Base-by-base conservation (phyloP, 2,329 filamentous ascomycete species). In the Fusarium acutatum region DNA sequence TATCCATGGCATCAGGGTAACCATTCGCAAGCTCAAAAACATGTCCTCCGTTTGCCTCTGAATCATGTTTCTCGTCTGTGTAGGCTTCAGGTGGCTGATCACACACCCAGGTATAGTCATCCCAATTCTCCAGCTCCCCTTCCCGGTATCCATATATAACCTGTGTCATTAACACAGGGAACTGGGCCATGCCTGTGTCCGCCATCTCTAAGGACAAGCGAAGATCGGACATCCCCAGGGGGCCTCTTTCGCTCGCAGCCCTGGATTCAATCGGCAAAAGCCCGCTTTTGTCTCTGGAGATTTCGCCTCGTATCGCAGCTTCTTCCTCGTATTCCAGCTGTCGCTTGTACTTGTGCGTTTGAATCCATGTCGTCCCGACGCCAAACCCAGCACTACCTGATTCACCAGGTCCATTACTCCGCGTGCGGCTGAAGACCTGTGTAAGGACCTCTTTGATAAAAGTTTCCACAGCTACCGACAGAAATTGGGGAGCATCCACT, bases 191-290 rank as follows among this genome's bases (percentile, higher is more conserved):
- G 67, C 93, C 92, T 32, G 89, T 90, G 60, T 96, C 93, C 18
- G 92, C 91, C 72, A 97, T 88, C 67, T 93, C 90, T 22, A 97
- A 81, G 2, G 94, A 91, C 7, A 97, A 84, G 41, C 93, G 88
- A 53, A 98, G 82, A 80, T 98, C 96, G 24, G 91, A 90, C 83
- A 96, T 92, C 20, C 91, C 91, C 3, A 98, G 83, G 2, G 93
- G 90, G 11, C 91, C 89, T 43, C 94, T 87, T 75, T 92, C 90
- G 62, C 89, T 89, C 22, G 93, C 91, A 60, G 92, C 92, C 79
- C 93, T 94, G 7, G 93, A 90, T 81, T 98, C 95, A 40, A 95
- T 85, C 1, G 95, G 96, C 11, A 98, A 83, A 34, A 97, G 83
- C 3, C 95, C 95, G 53, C 89, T 92, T 67, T 93, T 92, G 66